These are phyloP conservation scores for Rhizopogon vinicolor DNA, from an alignment of 768 basidiomycete genomes.

Conservation along the genomic window DNA sequence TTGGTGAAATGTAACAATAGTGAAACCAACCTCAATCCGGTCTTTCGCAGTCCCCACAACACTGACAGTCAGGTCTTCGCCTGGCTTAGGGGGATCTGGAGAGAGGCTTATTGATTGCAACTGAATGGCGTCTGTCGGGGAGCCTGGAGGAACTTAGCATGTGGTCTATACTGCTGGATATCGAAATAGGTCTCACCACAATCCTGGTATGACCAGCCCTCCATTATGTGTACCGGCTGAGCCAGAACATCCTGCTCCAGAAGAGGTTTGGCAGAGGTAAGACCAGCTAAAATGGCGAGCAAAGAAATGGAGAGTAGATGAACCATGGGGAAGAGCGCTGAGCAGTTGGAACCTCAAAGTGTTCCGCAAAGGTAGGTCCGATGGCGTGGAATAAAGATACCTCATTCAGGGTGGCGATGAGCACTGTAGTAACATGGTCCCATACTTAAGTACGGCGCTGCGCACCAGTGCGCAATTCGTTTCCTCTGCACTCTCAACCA, in stretches of 20 bases:
- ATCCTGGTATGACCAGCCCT: slow-evolving; percentile 61
- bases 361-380: slow-evolving; percentile 14
- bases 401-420: background rate
- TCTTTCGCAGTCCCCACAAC: slow-evolving; percentile 59
- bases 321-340: slow-evolving; percentile 21
- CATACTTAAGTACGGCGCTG: background rate
- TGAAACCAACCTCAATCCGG: slow-evolving; percentile 55
- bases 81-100: slow-evolving; percentile 90
- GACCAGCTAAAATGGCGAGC: slow-evolving; percentile 20
- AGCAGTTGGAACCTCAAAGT: slow-evolving; percentile 11
- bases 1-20: background rate
- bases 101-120: slow-evolving; percentile 67
- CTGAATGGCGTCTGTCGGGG: slow-evolving; percentile 42
- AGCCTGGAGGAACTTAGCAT: slow-evolving; percentile 34
- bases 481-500: background rate
- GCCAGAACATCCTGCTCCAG: slow-evolving; percentile 27
- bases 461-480: background rate
- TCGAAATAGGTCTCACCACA: slow-evolving; percentile 59
- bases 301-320: slow-evolving; percentile 21
- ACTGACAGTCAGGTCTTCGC: slow-evolving; percentile 81
- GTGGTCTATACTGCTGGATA: background rate
- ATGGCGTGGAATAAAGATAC: slow-evolving; percentile 18
- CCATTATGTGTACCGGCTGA: slow-evolving; percentile 27
- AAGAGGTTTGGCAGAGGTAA: slow-evolving; percentile 17
- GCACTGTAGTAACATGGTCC: too few species aligned